Conservation (phyloP, 2,329 filamentous ascomycete species). For the Aspergillus melleus region DNA sequence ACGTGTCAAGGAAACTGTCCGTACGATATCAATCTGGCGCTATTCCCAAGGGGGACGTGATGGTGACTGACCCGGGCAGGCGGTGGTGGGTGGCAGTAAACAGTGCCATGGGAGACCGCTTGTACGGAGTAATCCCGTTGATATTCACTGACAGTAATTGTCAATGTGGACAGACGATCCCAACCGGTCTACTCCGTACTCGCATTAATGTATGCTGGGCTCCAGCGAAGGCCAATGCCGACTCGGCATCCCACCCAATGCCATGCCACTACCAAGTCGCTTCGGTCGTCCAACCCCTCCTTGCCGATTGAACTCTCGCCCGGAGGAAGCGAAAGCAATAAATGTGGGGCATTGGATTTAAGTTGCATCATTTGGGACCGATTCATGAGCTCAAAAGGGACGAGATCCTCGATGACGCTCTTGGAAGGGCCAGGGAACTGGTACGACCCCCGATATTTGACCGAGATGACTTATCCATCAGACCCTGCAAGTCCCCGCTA, state of each 20-base stretch:
- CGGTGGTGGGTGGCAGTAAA: no score
- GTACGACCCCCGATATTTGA: constrained; percentile 21
- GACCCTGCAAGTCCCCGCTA: constrained; percentile 5
- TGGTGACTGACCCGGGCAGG: no score
- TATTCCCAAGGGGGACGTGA: no score
- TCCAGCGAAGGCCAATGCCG: background rate
- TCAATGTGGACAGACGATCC: no score
- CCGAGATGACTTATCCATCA: constrained; percentile 8
- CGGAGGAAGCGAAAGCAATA: background rate
- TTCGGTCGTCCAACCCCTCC: background rate
- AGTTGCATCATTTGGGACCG: background rate
- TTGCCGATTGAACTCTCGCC: background rate
- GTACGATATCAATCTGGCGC: no score
- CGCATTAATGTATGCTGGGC: background rate
- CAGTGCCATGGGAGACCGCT: no score
- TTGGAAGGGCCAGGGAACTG: constrained; percentile 8
- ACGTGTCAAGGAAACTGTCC: no score
- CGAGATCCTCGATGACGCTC: background rate
- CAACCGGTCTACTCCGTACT: no score
- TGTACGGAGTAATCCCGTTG: no score
- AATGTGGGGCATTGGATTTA: background rate
- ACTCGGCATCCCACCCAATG: background rate
- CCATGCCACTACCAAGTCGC: background rate
- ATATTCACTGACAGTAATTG: no score
- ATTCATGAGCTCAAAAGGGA: background rate